A percentile compares a stretch with the other conserved stretches of the same genome.
Conservation (phyloP, 345 rosid genomes). For the Barbarea vulgaris region DNA sequence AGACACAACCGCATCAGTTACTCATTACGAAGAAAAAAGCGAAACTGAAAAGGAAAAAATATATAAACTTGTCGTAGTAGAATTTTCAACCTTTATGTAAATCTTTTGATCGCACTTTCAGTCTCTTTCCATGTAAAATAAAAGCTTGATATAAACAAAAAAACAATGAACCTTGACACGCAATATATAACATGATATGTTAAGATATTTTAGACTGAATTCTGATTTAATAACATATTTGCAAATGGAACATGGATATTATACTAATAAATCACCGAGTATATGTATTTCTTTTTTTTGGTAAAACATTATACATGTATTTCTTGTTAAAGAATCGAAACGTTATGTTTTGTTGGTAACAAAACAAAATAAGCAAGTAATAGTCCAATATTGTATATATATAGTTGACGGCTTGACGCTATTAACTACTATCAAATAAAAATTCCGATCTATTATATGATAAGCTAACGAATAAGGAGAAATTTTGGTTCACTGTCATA, state of each 20-base stretch:
- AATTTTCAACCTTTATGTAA: constrained; percentile 18
- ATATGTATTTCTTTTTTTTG: background rate
- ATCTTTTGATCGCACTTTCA: constrained; percentile 11
- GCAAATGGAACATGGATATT: background rate
- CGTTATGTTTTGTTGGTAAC: background rate
- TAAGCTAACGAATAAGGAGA: background rate
- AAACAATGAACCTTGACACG: background rate
- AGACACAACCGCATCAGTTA: background rate
- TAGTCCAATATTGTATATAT: background rate
- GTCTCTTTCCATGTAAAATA: constrained; percentile 13
- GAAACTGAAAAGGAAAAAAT: background rate
- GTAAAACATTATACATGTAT: too few relatives aligned
- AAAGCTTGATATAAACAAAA: constrained; percentile 2
- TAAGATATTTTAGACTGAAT: background rate
- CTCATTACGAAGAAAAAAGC: background rate
- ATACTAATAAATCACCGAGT: background rate
- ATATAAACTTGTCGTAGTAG: constrained; percentile 20
- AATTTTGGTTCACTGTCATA: background rate
- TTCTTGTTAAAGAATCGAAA: background rate
- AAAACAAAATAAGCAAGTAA: background rate
- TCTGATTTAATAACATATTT: background rate
- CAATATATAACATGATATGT: constrained; percentile 9
- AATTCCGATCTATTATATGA: background rate
- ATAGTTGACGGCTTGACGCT: background rate
- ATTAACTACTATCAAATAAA: background rate